Conservation (phyloP, 1,139 yeast genomes). For the Wickerhamiella infanticola region DNA sequence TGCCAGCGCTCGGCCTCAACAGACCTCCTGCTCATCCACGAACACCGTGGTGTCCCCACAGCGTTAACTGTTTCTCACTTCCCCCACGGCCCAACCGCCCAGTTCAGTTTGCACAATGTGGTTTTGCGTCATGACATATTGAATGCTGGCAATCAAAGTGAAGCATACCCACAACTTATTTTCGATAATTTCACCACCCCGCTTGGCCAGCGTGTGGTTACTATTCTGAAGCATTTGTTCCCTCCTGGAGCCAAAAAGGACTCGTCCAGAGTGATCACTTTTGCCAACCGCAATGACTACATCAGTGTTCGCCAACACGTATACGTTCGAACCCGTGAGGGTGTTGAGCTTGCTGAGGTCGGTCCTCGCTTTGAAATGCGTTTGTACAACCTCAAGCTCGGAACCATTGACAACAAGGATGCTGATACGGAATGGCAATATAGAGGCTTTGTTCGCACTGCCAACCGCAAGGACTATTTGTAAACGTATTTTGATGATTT, state of each 20-base stretch:
- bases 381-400: conserved; percentile 70
- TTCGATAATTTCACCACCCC: conserved; percentile 82
- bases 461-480: conserved; percentile 82
- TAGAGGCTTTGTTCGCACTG: conserved; percentile 85
- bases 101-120: conserved; percentile 87
- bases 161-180: conserved; percentile 83
- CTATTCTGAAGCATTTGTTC: conserved; percentile 71
- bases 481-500: conserved; percentile 10
- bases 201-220: conserved; percentile 70
- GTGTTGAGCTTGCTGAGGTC: conserved; percentile 83
- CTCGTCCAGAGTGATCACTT: conserved; percentile 76
- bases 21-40: conserved; percentile 77
- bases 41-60: conserved; percentile 96
- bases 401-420: conserved; percentile 86
- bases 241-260: conserved; percentile 96
- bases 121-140: conserved; percentile 78
- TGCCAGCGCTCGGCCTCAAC: conserved; percentile 65
- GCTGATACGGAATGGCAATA: conserved; percentile 98
- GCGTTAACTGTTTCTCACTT: conserved; percentile 85
- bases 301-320: conserved; percentile 92
- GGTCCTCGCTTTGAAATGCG: conserved; percentile 99
- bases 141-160: conserved; percentile 75
- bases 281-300: conserved; percentile 79
- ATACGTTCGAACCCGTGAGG: conserved; percentile 72
- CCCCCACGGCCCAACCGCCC: conserved; percentile 96